A percentile compares a stretch with the other conserved stretches of the same genome.
These are phyloP conservation scores for Cordyceps farinosa DNA, from an alignment of 2,329 filamentous ascomycete species.

Conservation along the genomic window DNA sequence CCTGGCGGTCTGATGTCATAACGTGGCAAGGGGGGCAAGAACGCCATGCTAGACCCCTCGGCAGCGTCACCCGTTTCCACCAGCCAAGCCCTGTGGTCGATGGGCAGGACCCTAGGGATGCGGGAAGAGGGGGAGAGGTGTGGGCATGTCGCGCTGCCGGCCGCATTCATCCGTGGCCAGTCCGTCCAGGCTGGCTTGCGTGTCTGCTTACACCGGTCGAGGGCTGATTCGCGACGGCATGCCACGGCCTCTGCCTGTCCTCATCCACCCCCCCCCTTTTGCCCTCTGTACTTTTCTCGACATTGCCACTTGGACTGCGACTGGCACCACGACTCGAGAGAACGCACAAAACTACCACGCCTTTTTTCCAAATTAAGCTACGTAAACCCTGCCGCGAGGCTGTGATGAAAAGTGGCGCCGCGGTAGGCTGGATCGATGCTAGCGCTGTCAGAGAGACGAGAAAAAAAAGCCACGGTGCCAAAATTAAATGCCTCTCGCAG, in stretches of 20 bases:
- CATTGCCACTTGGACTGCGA: background rate
- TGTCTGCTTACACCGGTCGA: background rate
- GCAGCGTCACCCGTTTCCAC: slow-evolving; percentile 17
- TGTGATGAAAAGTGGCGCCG: slow-evolving; percentile 13
- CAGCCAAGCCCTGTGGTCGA: slow-evolving; percentile 11
- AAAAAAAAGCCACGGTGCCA: background rate
- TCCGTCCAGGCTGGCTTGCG: background rate
- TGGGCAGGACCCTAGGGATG: slow-evolving; percentile 7
- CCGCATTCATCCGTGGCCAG: background rate
- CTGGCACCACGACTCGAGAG: background rate
- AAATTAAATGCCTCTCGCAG: slow-evolving; percentile 13
- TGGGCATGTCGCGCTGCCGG: background rate
- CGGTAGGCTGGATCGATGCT: slow-evolving; percentile 14
- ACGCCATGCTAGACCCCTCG: slow-evolving; percentile 7
- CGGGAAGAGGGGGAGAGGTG: background rate
- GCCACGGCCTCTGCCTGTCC: too few relatives aligned
- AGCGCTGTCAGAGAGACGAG: background rate
- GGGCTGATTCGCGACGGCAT: background rate
- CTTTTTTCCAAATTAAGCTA: background rate
- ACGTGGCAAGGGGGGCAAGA: slow-evolving; percentile 5
- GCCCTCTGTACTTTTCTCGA: background rate
- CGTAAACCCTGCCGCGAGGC: slow-evolving; percentile 4
- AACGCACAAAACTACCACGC: background rate
- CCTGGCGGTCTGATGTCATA: slow-evolving; percentile 16
- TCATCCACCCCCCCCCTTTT: background rate